Conservation (phyloP, 2,329 filamentous ascomycete species). For the Orbilia ellipsospora region DNA sequence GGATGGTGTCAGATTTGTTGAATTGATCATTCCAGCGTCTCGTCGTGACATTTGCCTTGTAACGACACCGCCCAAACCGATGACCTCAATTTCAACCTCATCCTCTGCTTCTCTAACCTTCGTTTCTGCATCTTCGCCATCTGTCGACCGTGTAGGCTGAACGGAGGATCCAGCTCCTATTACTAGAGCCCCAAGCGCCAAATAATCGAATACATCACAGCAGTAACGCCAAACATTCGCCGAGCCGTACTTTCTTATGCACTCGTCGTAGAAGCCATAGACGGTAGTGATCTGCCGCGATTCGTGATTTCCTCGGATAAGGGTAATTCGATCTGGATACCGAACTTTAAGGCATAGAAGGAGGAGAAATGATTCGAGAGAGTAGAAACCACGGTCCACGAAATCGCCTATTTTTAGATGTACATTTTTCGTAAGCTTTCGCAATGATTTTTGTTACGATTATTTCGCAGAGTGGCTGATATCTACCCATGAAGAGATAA, state of each 20-base stretch:
- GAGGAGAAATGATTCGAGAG: conserved; percentile 93
- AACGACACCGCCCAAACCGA: conserved; percentile 65
- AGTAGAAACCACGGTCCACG: conserved; percentile 97
- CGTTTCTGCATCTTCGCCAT: conserved; percentile 53
- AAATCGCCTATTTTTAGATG: conserved; percentile 76
- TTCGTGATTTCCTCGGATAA: conserved; percentile 95
- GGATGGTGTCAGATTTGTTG: conserved; percentile 45
- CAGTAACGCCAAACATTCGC: conserved; percentile 98
- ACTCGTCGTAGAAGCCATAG: conserved; percentile 98
- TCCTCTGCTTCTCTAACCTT: conserved; percentile 68
- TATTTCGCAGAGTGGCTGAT: conserved; percentile 17
- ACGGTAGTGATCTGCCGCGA: conserved; percentile 97
- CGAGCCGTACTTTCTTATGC: conserved; percentile 92
- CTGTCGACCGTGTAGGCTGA: conserved; percentile 67
- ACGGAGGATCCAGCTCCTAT: conserved; percentile 80
- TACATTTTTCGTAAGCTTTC: neutral
- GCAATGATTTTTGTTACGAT: neutral
- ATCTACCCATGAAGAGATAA: conserved; percentile 90
- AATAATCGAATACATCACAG: conserved; percentile 97
- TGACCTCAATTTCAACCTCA: conserved; percentile 91
- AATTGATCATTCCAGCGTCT: conserved; percentile 76
- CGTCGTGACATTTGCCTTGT: conserved; percentile 63
- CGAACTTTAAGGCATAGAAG: conserved; percentile 95
- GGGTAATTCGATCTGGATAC: conserved; percentile 95
- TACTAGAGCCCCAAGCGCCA: conserved; percentile 87